phyloP scores from a whole-genome alignment of 2,329 filamentous ascomycete genomes.

The Colletotrichum filicis region DNA sequence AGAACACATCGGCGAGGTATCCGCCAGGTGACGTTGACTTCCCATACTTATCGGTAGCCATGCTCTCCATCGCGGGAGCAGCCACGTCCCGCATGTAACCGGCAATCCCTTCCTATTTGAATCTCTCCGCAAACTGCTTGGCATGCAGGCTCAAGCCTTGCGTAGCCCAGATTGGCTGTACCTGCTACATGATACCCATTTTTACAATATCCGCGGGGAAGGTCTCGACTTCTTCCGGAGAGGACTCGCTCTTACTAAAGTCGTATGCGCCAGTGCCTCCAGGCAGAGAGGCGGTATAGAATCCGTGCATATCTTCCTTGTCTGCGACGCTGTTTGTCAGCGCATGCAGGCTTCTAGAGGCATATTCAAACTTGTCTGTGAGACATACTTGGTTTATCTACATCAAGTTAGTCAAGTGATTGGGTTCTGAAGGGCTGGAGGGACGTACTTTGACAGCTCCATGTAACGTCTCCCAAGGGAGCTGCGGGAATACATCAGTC shows the following conservation, averaged over 20 bases:
- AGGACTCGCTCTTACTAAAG: not conserved
- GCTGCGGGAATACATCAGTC: not conserved
- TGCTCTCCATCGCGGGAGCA: conserved; percentile 2
- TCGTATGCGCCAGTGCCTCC: not conserved
- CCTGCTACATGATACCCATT: conserved; percentile 48
- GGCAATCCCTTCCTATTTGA: conserved; percentile 48
- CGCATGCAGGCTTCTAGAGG: not conserved
- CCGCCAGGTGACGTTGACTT: not conserved
- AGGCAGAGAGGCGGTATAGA: no score
- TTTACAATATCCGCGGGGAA: not conserved
- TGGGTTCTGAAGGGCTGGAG: not conserved
- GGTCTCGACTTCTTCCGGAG: not conserved
- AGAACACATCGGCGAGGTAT: not conserved
- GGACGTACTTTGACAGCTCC: not conserved
- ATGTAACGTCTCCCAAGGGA: not conserved
- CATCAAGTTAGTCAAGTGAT: not conserved
- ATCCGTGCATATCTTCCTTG: not conserved
- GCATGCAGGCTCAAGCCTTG: conserved; percentile 48
- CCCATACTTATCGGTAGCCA: not conserved
- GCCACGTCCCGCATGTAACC: conserved; percentile 41
- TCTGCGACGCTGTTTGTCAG: not conserved
- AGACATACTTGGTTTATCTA: not conserved
- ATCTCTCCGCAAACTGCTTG: conserved; percentile 46
- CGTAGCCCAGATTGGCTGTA: conserved; percentile 52
- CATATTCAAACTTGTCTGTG: not conserved